These are phyloP conservation scores for Picochlorum sp. DNA, from an alignment of 139 green algal species.

Conservation along the genomic window DNA sequence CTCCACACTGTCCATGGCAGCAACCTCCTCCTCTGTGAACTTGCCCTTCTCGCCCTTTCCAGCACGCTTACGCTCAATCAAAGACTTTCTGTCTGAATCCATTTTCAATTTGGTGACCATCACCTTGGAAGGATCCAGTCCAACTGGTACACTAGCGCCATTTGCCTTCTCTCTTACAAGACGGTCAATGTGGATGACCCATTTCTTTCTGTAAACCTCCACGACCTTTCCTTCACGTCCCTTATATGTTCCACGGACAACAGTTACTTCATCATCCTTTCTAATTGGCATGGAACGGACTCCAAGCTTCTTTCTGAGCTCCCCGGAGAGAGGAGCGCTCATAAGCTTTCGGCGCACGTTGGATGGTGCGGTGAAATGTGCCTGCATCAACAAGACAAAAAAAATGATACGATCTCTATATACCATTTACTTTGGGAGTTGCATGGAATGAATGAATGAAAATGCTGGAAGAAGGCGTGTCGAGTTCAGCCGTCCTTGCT, in stretches of 20 bases:
- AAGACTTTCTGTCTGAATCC: constrained; percentile 91
- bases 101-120: constrained; percentile 99
- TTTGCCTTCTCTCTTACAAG: constrained; percentile 98
- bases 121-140: constrained; percentile 95
- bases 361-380: constrained; percentile 94
- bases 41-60: constrained; percentile 84
- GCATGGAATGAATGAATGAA: neutral
- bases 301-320: constrained; percentile 89
- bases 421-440: neutral
- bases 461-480: neutral
- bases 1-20: constrained; percentile 84
- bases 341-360: constrained; percentile 87
- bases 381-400: constrained; percentile 43
- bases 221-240: constrained; percentile 26
- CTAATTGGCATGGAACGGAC: constrained; percentile 88
- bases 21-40: constrained; percentile 77
- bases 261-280: constrained; percentile 98
- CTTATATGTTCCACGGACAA: constrained; percentile 96
- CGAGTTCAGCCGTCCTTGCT: too few species aligned
- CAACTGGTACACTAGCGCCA: constrained; percentile 90
- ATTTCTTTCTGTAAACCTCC: constrained; percentile 95
- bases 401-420: neutral
- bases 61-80: constrained; percentile 87
- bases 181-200: constrained; percentile 98
- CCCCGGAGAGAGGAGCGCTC: constrained; percentile 80